Conservation (phyloP, 2,329 filamentous ascomycete genomes). For the Trematosphaeria pertusa region DNA sequence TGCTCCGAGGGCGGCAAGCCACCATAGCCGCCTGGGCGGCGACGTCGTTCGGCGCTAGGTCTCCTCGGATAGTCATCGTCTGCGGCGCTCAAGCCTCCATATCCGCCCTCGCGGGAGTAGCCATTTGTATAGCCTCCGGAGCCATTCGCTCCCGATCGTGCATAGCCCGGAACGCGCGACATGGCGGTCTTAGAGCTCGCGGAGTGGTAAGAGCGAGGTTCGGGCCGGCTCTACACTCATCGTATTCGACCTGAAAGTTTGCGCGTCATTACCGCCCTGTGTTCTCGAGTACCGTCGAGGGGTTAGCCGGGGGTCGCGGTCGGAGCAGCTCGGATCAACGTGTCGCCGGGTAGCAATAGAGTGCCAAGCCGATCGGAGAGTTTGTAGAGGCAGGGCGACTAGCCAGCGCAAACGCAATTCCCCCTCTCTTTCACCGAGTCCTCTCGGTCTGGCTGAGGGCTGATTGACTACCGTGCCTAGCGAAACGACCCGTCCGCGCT, state of each 20-base stretch:
- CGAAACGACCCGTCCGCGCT: no score
- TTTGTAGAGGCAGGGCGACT: no score
- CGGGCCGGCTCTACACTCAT: no score
- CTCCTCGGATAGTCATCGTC: constrained; percentile 31
- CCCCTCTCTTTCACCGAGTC: no score
- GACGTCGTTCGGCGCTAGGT: constrained; percentile 37
- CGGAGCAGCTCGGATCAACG: not conserved
- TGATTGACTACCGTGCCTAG: no score
- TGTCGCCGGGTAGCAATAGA: not conserved
- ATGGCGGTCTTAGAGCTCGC: constrained; percentile 28
- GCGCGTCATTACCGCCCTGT: no score
- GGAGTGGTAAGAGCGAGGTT: not conserved
- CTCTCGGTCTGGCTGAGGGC: no score
- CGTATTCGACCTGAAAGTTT: no score
- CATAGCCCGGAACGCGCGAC: constrained; percentile 45
- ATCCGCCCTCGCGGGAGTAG: constrained; percentile 32
- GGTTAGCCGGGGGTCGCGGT: not conserved
- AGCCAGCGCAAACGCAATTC: no score
- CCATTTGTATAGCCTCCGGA: constrained; percentile 48
- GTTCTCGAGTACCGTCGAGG: not conserved
- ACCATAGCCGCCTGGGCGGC: constrained; percentile 50
- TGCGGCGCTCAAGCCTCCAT: constrained; percentile 37
- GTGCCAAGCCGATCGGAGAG: no score
- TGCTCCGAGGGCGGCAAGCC: constrained; percentile 28
- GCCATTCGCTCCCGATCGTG: constrained; percentile 42